These are phyloP conservation scores for Phtheirospermum japonicum DNA, from an alignment of 257 asterid genomes.

Conservation along the genomic window DNA sequence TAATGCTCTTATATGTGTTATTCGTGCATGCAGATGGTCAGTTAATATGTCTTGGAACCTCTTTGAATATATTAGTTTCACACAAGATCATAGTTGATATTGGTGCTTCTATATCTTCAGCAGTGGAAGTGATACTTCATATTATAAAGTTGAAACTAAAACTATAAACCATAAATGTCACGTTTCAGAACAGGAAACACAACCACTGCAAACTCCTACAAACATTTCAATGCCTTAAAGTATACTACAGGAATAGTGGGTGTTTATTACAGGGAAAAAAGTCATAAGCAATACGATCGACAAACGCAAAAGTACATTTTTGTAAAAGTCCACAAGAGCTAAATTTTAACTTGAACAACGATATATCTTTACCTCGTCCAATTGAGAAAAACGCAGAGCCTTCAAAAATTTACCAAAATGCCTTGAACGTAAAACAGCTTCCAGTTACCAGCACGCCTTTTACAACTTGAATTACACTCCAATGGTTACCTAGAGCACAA, in stretches of 20 bases:
- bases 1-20: background rate
- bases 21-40: conserved; percentile 5
- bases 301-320: background rate
- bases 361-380: conserved; percentile 16
- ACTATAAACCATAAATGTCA: conserved; percentile 7
- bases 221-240: conserved; percentile 8
- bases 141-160: background rate
- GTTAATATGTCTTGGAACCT: background rate
- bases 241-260: too few relatives aligned
- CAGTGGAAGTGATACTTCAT: background rate
- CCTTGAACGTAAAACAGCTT: conserved; percentile 2
- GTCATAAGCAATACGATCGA: background rate
- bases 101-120: conserved; percentile 4
- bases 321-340: background rate
- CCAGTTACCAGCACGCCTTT: too few relatives aligned
- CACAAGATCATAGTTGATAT: too few relatives aligned
- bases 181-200: background rate
- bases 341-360: background rate
- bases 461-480: too few relatives aligned
- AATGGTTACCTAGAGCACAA: too few relatives aligned
- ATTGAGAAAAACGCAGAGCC: conserved; percentile 4
- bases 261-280: background rate
- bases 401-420: conserved; percentile 5
- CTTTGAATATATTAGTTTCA: too few relatives aligned
- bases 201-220: background rate